Conservation (phyloP, 352 stramenopile species). For the Bremia lactucae region DNA sequence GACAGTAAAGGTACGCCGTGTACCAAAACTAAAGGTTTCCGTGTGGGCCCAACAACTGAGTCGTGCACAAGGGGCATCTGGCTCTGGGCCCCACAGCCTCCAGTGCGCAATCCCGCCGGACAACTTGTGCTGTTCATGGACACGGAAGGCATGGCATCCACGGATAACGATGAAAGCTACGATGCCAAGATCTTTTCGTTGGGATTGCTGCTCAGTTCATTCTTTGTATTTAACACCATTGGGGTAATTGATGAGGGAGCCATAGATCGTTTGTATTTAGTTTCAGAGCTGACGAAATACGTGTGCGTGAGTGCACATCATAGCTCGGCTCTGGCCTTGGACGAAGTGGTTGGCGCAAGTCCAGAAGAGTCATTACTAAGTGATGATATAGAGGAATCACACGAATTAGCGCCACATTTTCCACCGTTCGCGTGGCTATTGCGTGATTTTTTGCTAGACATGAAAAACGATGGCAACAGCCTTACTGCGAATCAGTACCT, state of each 20-base stretch:
- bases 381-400: constrained; percentile 35
- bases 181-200: constrained; percentile 84
- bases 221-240: constrained; percentile 85
- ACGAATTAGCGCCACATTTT: constrained; percentile 61
- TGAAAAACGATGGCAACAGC: constrained; percentile 46
- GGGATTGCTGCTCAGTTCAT: constrained; percentile 62
- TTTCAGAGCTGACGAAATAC: constrained; percentile 78
- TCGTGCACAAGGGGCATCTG: constrained; percentile 81
- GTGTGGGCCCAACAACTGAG: constrained; percentile 73
- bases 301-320: constrained; percentile 52
- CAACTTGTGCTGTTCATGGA: constrained; percentile 75
- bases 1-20: constrained; percentile 8
- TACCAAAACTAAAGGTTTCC: constrained; percentile 21
- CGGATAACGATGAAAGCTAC: constrained; percentile 81
- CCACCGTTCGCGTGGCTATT: constrained; percentile 77
- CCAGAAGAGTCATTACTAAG: constrained; percentile 11
- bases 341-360: constrained; percentile 2
- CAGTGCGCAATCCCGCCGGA: constrained; percentile 42
- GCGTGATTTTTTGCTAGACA: constrained; percentile 75
- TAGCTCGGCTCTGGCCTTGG: neutral
- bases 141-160: constrained; percentile 77
- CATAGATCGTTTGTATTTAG: constrained; percentile 76
- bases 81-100: constrained; percentile 59
- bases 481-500: constrained; percentile 68
- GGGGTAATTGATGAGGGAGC: constrained; percentile 81